Evolutionary conservation across 352 stramenopile genomes (phyloP).

Genomic region (Chrysophaeum taylorii): DNA sequence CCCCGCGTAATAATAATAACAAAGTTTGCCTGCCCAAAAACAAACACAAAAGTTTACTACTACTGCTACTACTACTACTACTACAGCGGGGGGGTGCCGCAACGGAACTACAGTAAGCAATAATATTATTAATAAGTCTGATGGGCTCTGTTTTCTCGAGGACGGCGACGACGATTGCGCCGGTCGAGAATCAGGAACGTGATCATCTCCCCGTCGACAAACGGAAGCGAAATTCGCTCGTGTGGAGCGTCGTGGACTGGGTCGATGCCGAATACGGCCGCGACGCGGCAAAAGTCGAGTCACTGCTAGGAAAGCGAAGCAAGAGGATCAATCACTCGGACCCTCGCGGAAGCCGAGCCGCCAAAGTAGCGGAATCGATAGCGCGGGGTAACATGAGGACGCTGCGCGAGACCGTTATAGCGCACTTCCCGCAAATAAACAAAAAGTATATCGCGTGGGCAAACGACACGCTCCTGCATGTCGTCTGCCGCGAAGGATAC

Average conservation of each 20-base stretch:
- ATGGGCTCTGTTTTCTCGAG: neutral
- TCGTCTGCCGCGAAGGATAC: constrained; percentile 23
- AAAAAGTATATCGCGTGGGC: constrained; percentile 4
- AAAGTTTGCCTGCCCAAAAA: too few species aligned
- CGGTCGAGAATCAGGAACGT: constrained; percentile 15
- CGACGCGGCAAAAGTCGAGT: neutral
- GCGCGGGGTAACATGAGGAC: constrained; percentile 16
- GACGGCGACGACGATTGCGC: neutral
- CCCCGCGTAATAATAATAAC: too few species aligned
- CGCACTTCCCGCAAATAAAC: constrained; percentile 19
- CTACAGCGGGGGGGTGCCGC: too few species aligned
- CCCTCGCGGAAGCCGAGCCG: constrained; percentile 5
- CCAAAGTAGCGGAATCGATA: constrained; percentile 14
- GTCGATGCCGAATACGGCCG: constrained; percentile 3
- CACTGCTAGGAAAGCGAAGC: neutral
- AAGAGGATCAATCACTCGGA: constrained; percentile 14
- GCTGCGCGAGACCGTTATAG: constrained; percentile 19
- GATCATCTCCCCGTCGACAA: constrained; percentile 10
- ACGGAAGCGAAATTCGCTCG: constrained; percentile 17
- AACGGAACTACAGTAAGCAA: too few species aligned
- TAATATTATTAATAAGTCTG: too few species aligned
- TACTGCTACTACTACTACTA: too few species aligned
- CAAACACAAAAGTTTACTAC: too few species aligned
- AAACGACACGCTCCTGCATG: constrained; percentile 23
- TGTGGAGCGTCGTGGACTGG: constrained; percentile 18